Evolutionary conservation across 2,329 filamentous ascomycete genomes (phyloP).

Genomic region (Penicillium sp.): DNA sequence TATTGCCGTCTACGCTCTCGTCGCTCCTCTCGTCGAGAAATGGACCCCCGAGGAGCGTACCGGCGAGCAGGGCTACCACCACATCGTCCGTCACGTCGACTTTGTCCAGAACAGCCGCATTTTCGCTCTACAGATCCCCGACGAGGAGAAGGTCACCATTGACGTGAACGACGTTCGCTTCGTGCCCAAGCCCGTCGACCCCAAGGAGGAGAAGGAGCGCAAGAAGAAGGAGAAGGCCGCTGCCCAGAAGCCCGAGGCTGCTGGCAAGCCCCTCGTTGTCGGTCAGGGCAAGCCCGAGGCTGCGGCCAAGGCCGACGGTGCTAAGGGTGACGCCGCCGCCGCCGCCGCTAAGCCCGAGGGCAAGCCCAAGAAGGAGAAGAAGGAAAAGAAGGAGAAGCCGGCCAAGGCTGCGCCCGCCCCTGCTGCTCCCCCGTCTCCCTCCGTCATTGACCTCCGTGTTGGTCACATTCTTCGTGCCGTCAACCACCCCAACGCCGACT

Average conservation of each 20-base stretch:
- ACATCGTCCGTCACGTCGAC: slow-evolving; percentile 84
- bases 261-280: slow-evolving; percentile 30
- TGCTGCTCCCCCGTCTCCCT: slow-evolving; percentile 69
- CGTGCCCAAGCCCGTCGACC: slow-evolving; percentile 78
- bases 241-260: slow-evolving; percentile 27
- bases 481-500: slow-evolving; percentile 93
- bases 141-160: slow-evolving; percentile 66
- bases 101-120: slow-evolving; percentile 82
- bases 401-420: slow-evolving; percentile 63
- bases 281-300: slow-evolving; percentile 31
- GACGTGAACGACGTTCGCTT: slow-evolving; percentile 73
- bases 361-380: slow-evolving; percentile 59
- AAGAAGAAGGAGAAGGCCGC: slow-evolving; percentile 85
- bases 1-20: slow-evolving; percentile 68
- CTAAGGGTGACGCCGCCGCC: slow-evolving; percentile 44
- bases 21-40: slow-evolving; percentile 64
- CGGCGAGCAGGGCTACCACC: slow-evolving; percentile 76
- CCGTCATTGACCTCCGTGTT: slow-evolving; percentile 86
- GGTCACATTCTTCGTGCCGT: slow-evolving; percentile 94
- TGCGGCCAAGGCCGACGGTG: slow-evolving; percentile 40
- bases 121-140: slow-evolving; percentile 61
- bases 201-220: slow-evolving; percentile 91
- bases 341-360: slow-evolving; percentile 42
- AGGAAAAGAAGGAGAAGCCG: slow-evolving; percentile 84
- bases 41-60: slow-evolving; percentile 84